These are phyloP conservation scores for Sclerotinia borealis DNA, from an alignment of 2,329 filamentous ascomycete species.

Conservation along the genomic window DNA sequence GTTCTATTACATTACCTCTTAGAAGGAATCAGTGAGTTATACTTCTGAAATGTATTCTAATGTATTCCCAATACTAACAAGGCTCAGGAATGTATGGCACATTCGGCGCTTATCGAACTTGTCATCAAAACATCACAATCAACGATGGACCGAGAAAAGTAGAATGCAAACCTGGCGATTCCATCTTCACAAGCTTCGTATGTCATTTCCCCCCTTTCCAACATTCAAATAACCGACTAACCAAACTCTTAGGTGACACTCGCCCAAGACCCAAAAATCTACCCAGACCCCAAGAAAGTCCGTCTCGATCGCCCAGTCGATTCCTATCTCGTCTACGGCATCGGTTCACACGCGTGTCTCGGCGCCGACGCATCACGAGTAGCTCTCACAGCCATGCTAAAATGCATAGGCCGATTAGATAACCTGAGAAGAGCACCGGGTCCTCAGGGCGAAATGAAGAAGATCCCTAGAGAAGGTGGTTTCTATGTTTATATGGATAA, in stretches of 20 bases:
- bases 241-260: background rate
- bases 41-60: background rate
- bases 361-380: constrained; percentile 42
- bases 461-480: constrained; percentile 10
- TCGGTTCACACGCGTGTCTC: constrained; percentile 57
- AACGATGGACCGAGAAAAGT: constrained; percentile 4
- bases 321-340: constrained; percentile 58
- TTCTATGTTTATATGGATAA: constrained; percentile 15
- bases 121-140: constrained; percentile 9
- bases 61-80: background rate
- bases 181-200: constrained; percentile 10
- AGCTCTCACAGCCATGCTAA: constrained; percentile 51
- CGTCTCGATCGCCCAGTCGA: constrained; percentile 57
- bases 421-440: constrained; percentile 15
- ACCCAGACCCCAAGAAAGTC: constrained; percentile 55
- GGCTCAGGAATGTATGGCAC: constrained; percentile 48
- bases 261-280: constrained; percentile 44
- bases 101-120: constrained; percentile 51
- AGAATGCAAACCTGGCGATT: constrained; percentile 9
- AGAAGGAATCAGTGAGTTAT: constrained; percentile 42
- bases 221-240: background rate
- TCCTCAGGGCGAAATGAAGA: constrained; percentile 15
- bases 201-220: background rate
- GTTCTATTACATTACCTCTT: constrained; percentile 61
- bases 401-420: constrained; percentile 12